These are phyloP conservation scores for Gossypium aridum DNA, from an alignment of 441 rosid genomes.

Conservation along the genomic window DNA sequence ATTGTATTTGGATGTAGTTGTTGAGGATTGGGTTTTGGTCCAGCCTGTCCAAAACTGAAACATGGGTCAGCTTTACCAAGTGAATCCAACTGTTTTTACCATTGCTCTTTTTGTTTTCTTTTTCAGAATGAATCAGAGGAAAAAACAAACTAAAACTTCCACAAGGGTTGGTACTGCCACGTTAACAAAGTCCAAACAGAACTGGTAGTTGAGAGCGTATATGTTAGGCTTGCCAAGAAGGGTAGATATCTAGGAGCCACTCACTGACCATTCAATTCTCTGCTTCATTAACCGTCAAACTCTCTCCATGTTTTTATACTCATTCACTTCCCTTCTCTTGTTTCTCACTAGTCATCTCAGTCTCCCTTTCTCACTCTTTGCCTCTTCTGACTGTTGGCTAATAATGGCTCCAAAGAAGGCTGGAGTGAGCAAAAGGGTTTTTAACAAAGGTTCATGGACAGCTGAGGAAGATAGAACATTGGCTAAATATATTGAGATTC, in stretches of 20 bases:
- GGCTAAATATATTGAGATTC: slow-evolving; percentile 31
- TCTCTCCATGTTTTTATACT: slow-evolving; percentile 5
- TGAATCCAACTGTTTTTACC: not conserved
- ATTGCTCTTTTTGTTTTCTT: not conserved
- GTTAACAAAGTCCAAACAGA: not conserved
- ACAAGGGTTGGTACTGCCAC: too few species aligned
- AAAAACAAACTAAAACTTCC: not conserved
- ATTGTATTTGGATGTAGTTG: too few species aligned
- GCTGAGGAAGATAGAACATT: slow-evolving; percentile 36
- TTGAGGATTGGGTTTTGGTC: not conserved
- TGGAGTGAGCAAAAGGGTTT: slow-evolving; percentile 19
- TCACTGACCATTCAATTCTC: not conserved
- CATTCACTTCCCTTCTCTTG: not conserved
- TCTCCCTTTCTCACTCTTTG: not conserved
- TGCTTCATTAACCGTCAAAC: not conserved
- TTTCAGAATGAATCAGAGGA: not conserved
- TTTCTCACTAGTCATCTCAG: too few species aligned
- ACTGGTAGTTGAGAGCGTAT: slow-evolving; percentile 29
- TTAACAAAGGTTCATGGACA: slow-evolving; percentile 38
- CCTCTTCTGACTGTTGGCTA: not conserved
- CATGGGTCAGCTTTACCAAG: not conserved
- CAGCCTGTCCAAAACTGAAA: too few species aligned
- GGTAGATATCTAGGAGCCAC: slow-evolving; percentile 18
- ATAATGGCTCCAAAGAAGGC: slow-evolving; percentile 42
- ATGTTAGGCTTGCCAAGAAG: slow-evolving; percentile 11